Evolutionary conservation across 2,329 filamentous ascomycete genomes (phyloP).

Genomic region (Pseudogymnoascus sp.): DNA sequence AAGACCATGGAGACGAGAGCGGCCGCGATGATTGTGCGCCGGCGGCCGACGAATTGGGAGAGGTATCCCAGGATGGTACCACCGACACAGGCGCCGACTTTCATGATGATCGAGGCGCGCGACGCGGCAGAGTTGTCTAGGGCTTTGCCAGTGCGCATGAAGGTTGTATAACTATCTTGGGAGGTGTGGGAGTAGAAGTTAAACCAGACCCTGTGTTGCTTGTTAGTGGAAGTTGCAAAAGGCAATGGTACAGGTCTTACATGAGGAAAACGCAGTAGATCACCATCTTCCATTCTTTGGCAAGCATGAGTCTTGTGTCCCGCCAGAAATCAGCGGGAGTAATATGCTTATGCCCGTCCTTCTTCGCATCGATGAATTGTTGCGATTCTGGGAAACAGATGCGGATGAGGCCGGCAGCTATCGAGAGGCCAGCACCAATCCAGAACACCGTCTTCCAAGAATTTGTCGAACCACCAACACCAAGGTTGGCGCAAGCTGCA

Average conservation of each 20-base stretch:
- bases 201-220: slow-evolving; percentile 33
- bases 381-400: slow-evolving; percentile 64
- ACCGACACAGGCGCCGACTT: slow-evolving; percentile 61
- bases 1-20: slow-evolving; percentile 56
- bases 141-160: slow-evolving; percentile 66
- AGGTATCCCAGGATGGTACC: slow-evolving; percentile 57
- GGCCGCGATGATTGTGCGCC: slow-evolving; percentile 56
- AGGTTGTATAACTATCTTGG: slow-evolving; percentile 74
- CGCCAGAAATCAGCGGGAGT: slow-evolving; percentile 52
- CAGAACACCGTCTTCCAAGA: slow-evolving; percentile 72
- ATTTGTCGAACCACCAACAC: slow-evolving; percentile 53
- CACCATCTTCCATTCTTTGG: slow-evolving; percentile 65
- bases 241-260: slow-evolving; percentile 31
- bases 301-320: slow-evolving; percentile 60
- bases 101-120: slow-evolving; percentile 74
- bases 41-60: slow-evolving; percentile 58
- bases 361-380: slow-evolving; percentile 64
- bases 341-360: slow-evolving; percentile 42
- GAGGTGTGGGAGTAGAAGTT: slow-evolving; percentile 70
- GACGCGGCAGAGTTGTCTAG: slow-evolving; percentile 54
- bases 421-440: slow-evolving; percentile 59
- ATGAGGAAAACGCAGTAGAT: slow-evolving; percentile 71
- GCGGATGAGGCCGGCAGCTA: slow-evolving; percentile 58
- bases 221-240: slow-evolving; percentile 20
- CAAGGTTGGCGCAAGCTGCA: slow-evolving; percentile 65